Percentiles rank a stretch among this genome's conserved stretches.
These are phyloP conservation scores for Waltiozyma sp. DNA, from an alignment of 1,139 yeast species.

Conservation along the genomic window DNA sequence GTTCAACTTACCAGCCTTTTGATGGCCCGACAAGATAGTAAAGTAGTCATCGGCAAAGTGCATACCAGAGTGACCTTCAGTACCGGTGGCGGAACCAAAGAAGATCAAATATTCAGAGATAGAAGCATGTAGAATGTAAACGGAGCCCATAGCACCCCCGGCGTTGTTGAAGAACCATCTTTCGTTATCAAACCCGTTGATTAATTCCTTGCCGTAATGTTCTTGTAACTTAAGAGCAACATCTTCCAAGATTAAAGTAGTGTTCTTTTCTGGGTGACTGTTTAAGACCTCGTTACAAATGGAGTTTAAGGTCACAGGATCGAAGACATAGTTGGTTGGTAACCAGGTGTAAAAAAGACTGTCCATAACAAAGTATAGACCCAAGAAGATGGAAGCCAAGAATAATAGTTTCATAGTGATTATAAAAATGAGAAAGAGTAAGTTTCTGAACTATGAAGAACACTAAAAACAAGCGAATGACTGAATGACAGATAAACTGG, in stretches of 20 bases:
- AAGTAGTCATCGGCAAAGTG: slow-evolving; percentile 96
- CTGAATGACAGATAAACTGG: not conserved
- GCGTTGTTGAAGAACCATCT: slow-evolving; percentile 97
- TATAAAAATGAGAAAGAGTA: no score
- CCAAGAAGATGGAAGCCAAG: slow-evolving; percentile 16
- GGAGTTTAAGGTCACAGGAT: slow-evolving; percentile 32
- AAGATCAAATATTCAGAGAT: slow-evolving; percentile 82
- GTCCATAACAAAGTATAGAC: slow-evolving; percentile 28
- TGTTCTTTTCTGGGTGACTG: slow-evolving; percentile 45
- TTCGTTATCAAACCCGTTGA: slow-evolving; percentile 59
- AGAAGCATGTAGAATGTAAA: slow-evolving; percentile 95
- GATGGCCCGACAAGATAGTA: slow-evolving; percentile 74
- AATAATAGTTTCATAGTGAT: slow-evolving; percentile 8
- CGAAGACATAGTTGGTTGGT: slow-evolving; percentile 49
- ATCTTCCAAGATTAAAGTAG: slow-evolving; percentile 49
- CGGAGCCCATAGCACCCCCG: slow-evolving; percentile 98
- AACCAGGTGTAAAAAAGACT: slow-evolving; percentile 49
- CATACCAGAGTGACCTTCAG: slow-evolving; percentile 92
- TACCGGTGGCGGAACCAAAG: slow-evolving; percentile 83
- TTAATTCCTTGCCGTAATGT: slow-evolving; percentile 54
- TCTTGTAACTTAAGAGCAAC: slow-evolving; percentile 49
- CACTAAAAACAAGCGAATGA: not conserved
- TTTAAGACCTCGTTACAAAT: slow-evolving; percentile 42
- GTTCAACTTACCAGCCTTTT: slow-evolving; percentile 58
- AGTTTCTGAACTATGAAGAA: no score